Conservation (phyloP, 768 basidiomycete genomes). For the Xerocomellus amylosporus region DNA sequence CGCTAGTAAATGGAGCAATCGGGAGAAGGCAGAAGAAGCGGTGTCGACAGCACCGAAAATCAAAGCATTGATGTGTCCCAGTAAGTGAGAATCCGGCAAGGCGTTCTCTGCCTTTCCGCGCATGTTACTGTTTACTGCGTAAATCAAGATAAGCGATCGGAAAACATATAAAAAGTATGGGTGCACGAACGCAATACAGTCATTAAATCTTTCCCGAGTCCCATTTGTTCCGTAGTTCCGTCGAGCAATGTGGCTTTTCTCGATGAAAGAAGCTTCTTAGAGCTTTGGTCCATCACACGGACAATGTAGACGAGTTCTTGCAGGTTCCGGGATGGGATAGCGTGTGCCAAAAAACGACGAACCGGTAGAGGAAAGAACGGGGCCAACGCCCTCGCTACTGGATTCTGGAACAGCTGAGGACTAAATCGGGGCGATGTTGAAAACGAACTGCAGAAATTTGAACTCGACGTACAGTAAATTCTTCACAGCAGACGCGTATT, state of each 20-base stretch:
- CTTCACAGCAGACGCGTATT: constrained; percentile 2
- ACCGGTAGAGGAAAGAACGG: not conserved
- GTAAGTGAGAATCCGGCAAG: not conserved
- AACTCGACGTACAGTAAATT: not conserved
- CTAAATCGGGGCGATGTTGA: not conserved
- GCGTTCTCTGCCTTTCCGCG: not conserved
- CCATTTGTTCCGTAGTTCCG: not conserved
- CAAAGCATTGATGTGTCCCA: not conserved
- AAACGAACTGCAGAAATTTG: not conserved
- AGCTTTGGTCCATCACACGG: not conserved
- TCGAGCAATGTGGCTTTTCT: not conserved
- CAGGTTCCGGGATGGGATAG: not conserved
- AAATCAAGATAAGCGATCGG: not conserved
- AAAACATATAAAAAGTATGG: not conserved
- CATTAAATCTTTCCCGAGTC: not conserved
- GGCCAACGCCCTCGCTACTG: not conserved
- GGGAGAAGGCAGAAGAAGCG: not conserved
- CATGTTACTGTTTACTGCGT: not conserved
- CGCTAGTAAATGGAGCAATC: not conserved
- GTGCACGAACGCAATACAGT: constrained; percentile 1
- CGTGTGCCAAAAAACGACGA: constrained; percentile 1
- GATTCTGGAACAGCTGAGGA: not conserved
- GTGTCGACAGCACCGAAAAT: constrained; percentile 5
- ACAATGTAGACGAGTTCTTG: not conserved
- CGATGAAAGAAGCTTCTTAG: constrained; percentile 1